Percentiles rank a stretch among this genome's conserved stretches.
Conservation (phyloP, 1,284 basidiomycete species). For the Austroboletus niveus region DNA sequence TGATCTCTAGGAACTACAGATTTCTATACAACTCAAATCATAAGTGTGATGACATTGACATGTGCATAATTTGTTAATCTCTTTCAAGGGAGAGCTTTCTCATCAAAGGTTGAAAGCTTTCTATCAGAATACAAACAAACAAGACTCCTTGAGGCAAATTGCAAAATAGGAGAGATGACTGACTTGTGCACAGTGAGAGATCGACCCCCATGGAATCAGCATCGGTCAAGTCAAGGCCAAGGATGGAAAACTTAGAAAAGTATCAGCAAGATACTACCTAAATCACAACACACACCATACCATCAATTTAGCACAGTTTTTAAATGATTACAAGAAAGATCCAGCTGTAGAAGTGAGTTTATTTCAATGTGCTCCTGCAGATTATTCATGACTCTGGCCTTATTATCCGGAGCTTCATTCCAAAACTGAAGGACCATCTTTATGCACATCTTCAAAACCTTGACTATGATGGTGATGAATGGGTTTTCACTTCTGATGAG, state of each 20-base stretch:
- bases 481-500: not conserved
- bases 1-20: not conserved
- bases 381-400: too few relatives aligned
- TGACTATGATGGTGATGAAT: not conserved
- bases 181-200: too few relatives aligned
- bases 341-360: not conserved
- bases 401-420: not conserved
- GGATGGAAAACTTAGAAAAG: too few relatives aligned
- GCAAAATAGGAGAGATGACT: slow-evolving; percentile 1
- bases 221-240: too few relatives aligned
- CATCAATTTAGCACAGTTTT: too few relatives aligned
- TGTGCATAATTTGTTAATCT: not conserved
- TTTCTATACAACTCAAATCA: slow-evolving; percentile 1
- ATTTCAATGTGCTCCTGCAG: too few relatives aligned
- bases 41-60: not conserved
- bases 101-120: not conserved
- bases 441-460: not conserved
- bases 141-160: not conserved
- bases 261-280: too few relatives aligned
- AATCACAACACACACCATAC: too few relatives aligned
- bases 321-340: not conserved
- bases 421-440: not conserved
- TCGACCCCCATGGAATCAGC: too few relatives aligned
- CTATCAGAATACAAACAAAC: not conserved
- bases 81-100: not conserved